Evolutionary conservation across 2,329 filamentous ascomycete genomes (phyloP).

Genomic region (Monosporascus sp.): DNA sequence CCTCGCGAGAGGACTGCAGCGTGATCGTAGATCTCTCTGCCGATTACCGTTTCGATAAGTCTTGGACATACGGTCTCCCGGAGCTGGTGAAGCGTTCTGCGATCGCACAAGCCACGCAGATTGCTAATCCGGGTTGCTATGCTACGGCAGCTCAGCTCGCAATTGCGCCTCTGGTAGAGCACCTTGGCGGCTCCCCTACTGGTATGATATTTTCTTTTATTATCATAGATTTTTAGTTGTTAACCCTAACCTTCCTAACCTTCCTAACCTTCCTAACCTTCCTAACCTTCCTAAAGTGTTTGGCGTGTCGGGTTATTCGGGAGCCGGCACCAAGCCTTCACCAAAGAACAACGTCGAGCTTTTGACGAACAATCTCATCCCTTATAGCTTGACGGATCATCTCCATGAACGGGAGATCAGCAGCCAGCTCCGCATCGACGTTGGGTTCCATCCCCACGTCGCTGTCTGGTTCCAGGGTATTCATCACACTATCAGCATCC

Average conservation of each 20-base stretch:
- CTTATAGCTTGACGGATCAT: slow-evolving; percentile 88
- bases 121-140: slow-evolving; percentile 93
- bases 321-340: slow-evolving; percentile 88
- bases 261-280: too few species aligned
- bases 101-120: slow-evolving; percentile 74
- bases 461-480: slow-evolving; percentile 98
- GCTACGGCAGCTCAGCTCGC: slow-evolving; percentile 89
- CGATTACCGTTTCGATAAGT: slow-evolving; percentile 83
- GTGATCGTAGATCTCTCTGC: slow-evolving; percentile 93
- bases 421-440: slow-evolving; percentile 64
- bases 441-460: slow-evolving; percentile 90
- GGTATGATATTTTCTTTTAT: too few species aligned
- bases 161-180: slow-evolving; percentile 73
- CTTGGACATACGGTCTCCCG: slow-evolving; percentile 86
- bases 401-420: slow-evolving; percentile 93
- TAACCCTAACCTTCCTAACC: too few species aligned
- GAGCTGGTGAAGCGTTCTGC: slow-evolving; percentile 74
- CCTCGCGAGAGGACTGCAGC: slow-evolving; percentile 48
- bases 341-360: slow-evolving; percentile 88
- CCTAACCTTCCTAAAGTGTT: too few species aligned
- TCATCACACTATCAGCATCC: slow-evolving; percentile 84
- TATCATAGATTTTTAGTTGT: too few species aligned
- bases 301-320: slow-evolving; percentile 89
- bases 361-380: slow-evolving; percentile 81
- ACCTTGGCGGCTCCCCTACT: slow-evolving; percentile 76